Conservation (phyloP, 345 rosid species). For the Eucalyptus pauciflora region DNA sequence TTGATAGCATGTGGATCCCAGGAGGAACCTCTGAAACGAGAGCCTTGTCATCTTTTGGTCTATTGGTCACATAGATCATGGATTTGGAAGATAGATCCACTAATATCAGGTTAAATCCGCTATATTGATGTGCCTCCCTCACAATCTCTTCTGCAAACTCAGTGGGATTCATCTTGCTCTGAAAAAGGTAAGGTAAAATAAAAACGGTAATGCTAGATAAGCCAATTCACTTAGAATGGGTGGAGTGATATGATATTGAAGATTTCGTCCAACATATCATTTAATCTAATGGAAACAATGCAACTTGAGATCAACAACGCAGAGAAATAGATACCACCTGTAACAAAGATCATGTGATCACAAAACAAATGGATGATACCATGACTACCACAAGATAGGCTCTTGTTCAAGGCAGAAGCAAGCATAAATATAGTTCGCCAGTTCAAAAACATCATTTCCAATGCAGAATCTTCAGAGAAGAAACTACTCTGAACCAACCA, state of each 20-base stretch:
- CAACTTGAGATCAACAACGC: background rate
- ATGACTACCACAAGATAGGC: background rate
- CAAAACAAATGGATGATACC: background rate
- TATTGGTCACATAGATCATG: conserved; percentile 66
- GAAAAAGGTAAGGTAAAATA: background rate
- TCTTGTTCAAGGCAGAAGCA: background rate
- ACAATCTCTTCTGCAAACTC: conserved; percentile 54
- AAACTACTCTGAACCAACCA: background rate
- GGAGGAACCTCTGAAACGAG: conserved; percentile 46
- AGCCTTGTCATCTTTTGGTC: conserved; percentile 17
- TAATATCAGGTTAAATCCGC: conserved; percentile 67
- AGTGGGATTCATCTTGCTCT: conserved; percentile 51
- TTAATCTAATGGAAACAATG: background rate
- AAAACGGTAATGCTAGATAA: background rate
- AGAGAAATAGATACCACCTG: background rate
- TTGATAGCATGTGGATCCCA: conserved; percentile 66
- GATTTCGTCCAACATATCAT: background rate
- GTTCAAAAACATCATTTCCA: background rate
- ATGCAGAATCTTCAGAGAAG: background rate
- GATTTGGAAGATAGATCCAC: conserved; percentile 36
- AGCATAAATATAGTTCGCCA: background rate
- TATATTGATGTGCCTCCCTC: conserved; percentile 30
- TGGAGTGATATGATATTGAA: background rate
- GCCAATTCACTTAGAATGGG: background rate
- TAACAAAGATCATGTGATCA: background rate